Conservation (phyloP, 2,329 filamentous ascomycete species). For the Stagonosporopsis vannaccii region DNA sequence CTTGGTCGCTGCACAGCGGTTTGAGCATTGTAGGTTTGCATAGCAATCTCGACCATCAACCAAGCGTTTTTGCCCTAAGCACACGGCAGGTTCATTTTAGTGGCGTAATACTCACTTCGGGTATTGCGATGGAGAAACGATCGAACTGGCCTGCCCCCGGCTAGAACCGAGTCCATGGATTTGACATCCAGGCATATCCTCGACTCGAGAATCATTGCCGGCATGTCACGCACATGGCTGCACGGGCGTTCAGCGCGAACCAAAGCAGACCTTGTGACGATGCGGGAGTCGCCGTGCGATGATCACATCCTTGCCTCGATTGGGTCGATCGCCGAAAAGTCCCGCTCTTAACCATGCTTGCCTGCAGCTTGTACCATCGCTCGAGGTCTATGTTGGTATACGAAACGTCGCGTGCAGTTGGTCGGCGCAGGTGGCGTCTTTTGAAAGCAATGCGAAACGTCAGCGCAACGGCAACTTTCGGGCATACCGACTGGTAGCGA, state of each 20-base stretch:
- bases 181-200: slow-evolving; percentile 10
- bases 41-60: not conserved
- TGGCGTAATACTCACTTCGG: not conserved
- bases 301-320: not conserved
- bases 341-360: not conserved
- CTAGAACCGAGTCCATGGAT: slow-evolving; percentile 4
- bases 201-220: slow-evolving; percentile 12
- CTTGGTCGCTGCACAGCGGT: not conserved
- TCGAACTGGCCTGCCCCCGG: not conserved
- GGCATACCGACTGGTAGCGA: slow-evolving; percentile 8
- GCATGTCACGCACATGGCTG: slow-evolving; percentile 18
- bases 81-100: not conserved
- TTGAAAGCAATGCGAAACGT: slow-evolving; percentile 7
- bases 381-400: not conserved
- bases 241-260: slow-evolving; percentile 6
- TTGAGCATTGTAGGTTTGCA: not conserved
- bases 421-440: not conserved
- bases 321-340: not conserved
- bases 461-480: slow-evolving; percentile 3
- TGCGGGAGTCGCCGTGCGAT: slow-evolving; percentile 8
- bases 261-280: slow-evolving; percentile 9
- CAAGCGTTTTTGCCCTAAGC: not conserved
- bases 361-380: not conserved
- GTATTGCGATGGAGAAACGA: not conserved
- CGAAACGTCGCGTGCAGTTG: slow-evolving; percentile 10